A percentile compares a stretch with the other conserved stretches of the same genome.
phyloP scores from a whole-genome alignment of 1,139 yeast genomes.

The Candida sp. region DNA sequence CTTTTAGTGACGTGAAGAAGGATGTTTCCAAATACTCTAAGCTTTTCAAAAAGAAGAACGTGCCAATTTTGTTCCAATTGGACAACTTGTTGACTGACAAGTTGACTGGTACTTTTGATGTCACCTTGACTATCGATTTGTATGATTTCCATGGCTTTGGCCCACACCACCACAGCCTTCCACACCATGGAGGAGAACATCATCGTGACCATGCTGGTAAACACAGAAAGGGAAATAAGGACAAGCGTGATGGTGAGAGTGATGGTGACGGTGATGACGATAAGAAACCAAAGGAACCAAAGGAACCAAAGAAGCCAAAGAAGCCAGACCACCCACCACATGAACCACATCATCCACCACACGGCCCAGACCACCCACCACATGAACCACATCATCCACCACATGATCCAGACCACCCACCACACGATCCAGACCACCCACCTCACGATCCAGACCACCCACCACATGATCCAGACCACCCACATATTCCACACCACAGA shows the following conservation, averaged over 20 bases:
- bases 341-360: too few species aligned
- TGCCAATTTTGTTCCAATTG: conserved; percentile 54
- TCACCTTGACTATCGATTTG: conserved; percentile 56
- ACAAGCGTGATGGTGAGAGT: conserved; percentile 1
- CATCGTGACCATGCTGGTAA: not conserved
- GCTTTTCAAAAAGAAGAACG: conserved; percentile 48
- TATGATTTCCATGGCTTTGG: conserved; percentile 25
- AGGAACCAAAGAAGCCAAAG: not conserved
- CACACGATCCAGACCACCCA: conserved; percentile 7
- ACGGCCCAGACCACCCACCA: too few species aligned
- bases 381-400: conserved; percentile 2
- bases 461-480: not conserved
- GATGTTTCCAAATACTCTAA: conserved; percentile 65
- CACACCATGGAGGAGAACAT: not conserved
- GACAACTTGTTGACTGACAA: conserved; percentile 65
- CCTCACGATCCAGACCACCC: conserved; percentile 5
- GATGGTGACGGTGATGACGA: not conserved
- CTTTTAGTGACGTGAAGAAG: conserved; percentile 55
- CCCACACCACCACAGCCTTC: not conserved
- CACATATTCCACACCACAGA: not conserved
- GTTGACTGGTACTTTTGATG: conserved; percentile 65
- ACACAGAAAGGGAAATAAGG: conserved; percentile 4
- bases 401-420: not conserved
- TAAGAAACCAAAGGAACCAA: not conserved
- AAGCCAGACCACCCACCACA: too few species aligned